phyloP scores from a whole-genome alignment of 495 filamentous ascomycete species.

The Podospora comata region DNA sequence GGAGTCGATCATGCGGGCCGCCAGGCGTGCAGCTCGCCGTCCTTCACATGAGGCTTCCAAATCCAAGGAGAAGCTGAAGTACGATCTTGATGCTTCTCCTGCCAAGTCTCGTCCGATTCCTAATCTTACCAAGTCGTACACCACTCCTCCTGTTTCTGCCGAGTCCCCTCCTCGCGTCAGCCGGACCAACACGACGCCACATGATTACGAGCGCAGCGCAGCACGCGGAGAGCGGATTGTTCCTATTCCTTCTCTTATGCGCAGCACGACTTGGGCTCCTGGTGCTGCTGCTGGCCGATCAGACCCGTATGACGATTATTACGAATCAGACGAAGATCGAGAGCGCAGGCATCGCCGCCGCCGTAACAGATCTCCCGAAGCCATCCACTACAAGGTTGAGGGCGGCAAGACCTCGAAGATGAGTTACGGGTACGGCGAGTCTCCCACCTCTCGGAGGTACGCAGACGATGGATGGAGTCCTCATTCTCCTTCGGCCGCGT shows the following conservation, averaged over 20 bases:
- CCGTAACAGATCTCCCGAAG: conserved; percentile 21
- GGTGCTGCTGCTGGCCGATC: conserved; percentile 9
- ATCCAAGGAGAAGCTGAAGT: conserved; percentile 36
- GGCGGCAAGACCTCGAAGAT: conserved; percentile 26
- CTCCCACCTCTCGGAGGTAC: conserved; percentile 25
- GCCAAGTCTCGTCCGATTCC: conserved; percentile 30
- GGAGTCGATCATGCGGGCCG: conserved; percentile 26
- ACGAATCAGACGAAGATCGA: conserved; percentile 34
- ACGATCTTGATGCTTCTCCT: conserved; percentile 30
- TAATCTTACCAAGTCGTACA: conserved; percentile 33
- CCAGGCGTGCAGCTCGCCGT: conserved; percentile 35
- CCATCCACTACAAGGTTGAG: conserved; percentile 29
- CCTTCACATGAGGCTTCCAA: conserved; percentile 41
- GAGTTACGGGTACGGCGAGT: conserved; percentile 26
- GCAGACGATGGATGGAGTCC: conserved; percentile 7
- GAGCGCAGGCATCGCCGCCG: conserved; percentile 24
- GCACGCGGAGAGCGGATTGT: neutral
- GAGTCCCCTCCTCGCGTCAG: conserved; percentile 33
- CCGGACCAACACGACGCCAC: conserved; percentile 30
- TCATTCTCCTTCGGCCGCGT: conserved; percentile 13
- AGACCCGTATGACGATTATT: conserved; percentile 17
- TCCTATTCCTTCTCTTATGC: conserved; percentile 18
- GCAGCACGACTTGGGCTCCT: conserved; percentile 27
- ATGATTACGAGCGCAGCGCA: conserved; percentile 12
- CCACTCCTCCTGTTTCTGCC: conserved; percentile 11